phyloP scores from a whole-genome alignment of 2,329 filamentous ascomycete genomes.

The Gnomoniopsis smithogilvyi region DNA sequence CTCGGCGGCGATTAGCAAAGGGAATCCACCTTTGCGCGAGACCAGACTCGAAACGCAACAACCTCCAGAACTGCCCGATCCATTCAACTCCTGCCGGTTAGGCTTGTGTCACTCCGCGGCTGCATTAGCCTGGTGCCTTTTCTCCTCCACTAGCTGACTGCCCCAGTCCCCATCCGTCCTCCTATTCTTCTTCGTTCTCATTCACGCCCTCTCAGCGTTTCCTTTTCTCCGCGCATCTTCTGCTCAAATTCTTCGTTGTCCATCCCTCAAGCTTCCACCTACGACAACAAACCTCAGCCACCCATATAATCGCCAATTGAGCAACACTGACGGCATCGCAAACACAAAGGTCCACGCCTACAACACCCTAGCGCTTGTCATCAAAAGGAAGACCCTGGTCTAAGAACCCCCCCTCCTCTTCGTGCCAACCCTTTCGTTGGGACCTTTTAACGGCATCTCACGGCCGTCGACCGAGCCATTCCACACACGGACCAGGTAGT shows the following conservation, averaged over 20 bases:
- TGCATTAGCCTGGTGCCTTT: conserved; percentile 9
- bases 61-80: conserved; percentile 2
- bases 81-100: conserved; percentile 4
- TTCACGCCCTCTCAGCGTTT: background rate
- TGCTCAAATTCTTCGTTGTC: background rate
- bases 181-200: background rate
- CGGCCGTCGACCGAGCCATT: background rate
- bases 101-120: conserved; percentile 5
- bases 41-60: conserved; percentile 12
- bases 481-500: background rate
- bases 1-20: background rate
- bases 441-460: background rate
- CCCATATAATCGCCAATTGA: background rate
- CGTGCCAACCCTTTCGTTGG: background rate
- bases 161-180: background rate
- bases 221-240: background rate
- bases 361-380: background rate
- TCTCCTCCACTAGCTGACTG: conserved; percentile 1
- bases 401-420: background rate
- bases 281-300: background rate
- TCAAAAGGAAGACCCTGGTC: background rate
- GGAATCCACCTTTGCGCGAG: conserved; percentile 8
- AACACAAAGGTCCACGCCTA: background rate
- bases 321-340: background rate
- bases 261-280: background rate